phyloP scores from a whole-genome alignment of 1,284 basidiomycete species.

The Tremellales sp. region DNA sequence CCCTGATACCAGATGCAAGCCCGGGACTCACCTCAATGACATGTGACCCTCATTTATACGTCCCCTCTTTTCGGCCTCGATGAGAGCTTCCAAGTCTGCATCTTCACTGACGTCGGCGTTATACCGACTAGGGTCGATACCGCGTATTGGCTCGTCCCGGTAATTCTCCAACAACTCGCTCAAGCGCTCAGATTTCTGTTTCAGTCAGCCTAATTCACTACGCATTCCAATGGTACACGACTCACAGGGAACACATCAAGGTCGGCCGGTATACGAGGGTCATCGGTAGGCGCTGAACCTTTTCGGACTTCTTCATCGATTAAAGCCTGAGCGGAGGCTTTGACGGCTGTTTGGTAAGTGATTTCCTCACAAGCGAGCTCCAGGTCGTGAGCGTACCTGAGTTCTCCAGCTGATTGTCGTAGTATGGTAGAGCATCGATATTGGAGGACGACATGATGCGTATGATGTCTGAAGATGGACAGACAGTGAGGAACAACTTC shows the following conservation, averaged over 20 bases:
- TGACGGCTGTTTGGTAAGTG: conserved; percentile 34
- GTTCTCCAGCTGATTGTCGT: conserved; percentile 84
- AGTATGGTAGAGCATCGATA: conserved; percentile 86
- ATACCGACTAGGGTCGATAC: conserved; percentile 75
- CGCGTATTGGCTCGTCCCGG: conserved; percentile 55
- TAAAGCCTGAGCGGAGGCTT: conserved; percentile 38
- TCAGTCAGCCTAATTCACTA: not conserved
- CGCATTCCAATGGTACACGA: not conserved
- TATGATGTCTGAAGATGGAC: too few species aligned
- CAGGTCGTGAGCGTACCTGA: conserved; percentile 58
- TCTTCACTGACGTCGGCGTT: conserved; percentile 60
- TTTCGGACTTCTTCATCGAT: conserved; percentile 45
- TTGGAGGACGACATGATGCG: conserved; percentile 31
- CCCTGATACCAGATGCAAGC: not conserved
- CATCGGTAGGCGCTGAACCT: conserved; percentile 48
- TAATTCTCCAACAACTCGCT: conserved; percentile 67
- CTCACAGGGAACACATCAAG: conserved; percentile 50
- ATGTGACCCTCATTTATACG: conserved; percentile 87
- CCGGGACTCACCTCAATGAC: conserved; percentile 62
- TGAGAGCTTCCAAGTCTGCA: conserved; percentile 73
- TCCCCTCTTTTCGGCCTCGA: conserved; percentile 69
- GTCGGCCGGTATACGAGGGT: conserved; percentile 68
- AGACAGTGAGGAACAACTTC: too few species aligned
- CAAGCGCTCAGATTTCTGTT: conserved; percentile 48
- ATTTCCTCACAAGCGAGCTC: conserved; percentile 61